phyloP scores from a whole-genome alignment of 2,329 filamentous ascomycete species.

The Fusarium penzigii region DNA sequence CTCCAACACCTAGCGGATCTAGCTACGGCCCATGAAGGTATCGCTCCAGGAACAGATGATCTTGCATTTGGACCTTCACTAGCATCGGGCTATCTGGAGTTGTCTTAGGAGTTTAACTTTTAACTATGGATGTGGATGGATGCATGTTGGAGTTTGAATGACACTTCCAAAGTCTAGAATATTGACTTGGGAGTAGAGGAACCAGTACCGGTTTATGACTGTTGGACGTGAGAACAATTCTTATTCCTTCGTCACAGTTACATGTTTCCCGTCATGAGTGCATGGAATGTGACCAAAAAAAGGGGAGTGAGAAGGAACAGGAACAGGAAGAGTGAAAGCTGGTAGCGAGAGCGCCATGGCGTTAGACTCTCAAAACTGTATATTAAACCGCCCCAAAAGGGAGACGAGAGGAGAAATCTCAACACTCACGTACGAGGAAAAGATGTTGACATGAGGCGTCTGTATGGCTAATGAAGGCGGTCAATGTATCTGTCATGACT shows the following conservation, averaged over 20 bases:
- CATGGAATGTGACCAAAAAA: too few species aligned
- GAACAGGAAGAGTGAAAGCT: background rate
- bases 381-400: background rate
- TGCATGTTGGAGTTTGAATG: too few species aligned
- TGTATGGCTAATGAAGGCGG: background rate
- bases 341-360: background rate
- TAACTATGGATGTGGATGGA: background rate
- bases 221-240: too few species aligned
- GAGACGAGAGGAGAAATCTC: background rate
- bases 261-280: too few species aligned
- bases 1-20: conserved; percentile 64
- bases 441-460: background rate
- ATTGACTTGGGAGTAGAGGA: too few species aligned
- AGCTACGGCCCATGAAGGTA: conserved; percentile 46
- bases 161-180: too few species aligned
- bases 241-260: too few species aligned
- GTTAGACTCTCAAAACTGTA: background rate
- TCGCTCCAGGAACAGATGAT: conserved; percentile 32
- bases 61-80: conserved; percentile 36
- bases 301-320: too few species aligned
- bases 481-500: background rate
- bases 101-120: conserved; percentile 19
- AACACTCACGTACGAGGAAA: background rate
- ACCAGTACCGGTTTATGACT: too few species aligned
- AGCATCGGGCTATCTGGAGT: conserved; percentile 38